Evolutionary conservation across 2,329 filamentous ascomycete species (phyloP), one percentile per base, ranked within the genome.

Genomic region (Neonectria faginata): DNA sequence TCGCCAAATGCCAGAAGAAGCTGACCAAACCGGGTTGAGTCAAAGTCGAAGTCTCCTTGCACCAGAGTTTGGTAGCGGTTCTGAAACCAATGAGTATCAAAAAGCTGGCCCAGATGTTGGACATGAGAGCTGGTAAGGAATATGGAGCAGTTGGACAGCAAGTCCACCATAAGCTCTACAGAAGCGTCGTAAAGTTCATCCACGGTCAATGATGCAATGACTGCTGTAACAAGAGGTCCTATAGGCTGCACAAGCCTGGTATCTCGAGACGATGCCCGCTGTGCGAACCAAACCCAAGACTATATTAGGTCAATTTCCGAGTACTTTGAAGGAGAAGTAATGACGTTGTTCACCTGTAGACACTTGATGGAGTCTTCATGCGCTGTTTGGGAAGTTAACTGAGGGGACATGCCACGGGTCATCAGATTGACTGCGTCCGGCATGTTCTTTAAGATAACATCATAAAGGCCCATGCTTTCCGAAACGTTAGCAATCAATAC

Each of bases 231-330:
- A 4, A 93, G 79, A 2, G 84, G 82, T 33, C 86, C 86, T 14
- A 94, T 82, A 18, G 87, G 82, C 18, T 84, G 80, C 2, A 91
- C 80, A 33, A 91, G 82, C 16, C 86, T 82, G 16, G 84, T 84
- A 36, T 86, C 85, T 50, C 85, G 84, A 3, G 85, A 80, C 54
- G 89, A 88, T 29, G 86, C 83, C 36, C 87, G 85, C 71, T 93
- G 91, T 5, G 89, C 89, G 73, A 93, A 94, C 70, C 88, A 84
- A 33, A 93, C 85, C 91, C 92, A 95, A 5, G 90, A 86, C 89
- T 92, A 45, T 44, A 18, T 1, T 10, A 10, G 1, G 48, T 74
- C 48, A 74, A 59, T 16, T 2, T 41, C 5, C 3, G 29, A 4
- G 7, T 31, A 18, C n/a, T 25, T 22, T 18, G n/a, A 54, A 11